phyloP scores from a whole-genome alignment of 345 rosid species.

The Odontarrhena argentea region DNA sequence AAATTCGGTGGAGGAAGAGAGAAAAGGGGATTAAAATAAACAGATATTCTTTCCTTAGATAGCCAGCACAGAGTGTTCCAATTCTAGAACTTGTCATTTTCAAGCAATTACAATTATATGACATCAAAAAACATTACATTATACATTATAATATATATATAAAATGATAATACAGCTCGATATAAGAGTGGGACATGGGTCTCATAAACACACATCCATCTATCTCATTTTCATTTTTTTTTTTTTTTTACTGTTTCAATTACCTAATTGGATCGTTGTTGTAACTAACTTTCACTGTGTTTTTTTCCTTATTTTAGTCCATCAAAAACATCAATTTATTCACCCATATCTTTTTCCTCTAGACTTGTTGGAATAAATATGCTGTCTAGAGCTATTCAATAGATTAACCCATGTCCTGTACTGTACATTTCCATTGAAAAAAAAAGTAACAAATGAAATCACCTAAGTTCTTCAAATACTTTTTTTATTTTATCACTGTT shows the following conservation, averaged over 20 bases:
- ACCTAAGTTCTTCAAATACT: too few species aligned
- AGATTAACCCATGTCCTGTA: too few species aligned
- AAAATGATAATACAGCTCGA: constrained; percentile 34
- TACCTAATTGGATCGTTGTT: neutral
- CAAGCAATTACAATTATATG: constrained; percentile 26
- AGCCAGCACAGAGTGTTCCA: constrained; percentile 44
- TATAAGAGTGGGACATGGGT: constrained; percentile 26
- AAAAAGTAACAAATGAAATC: too few species aligned
- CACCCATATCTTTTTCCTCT: neutral
- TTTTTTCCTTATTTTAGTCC: neutral
- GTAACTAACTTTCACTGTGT: constrained; percentile 29
- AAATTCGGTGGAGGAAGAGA: too few species aligned
- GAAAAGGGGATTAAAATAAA: constrained; percentile 30
- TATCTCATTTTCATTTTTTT: constrained; percentile 10
- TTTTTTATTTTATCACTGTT: too few species aligned
- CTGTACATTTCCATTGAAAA: too few species aligned
- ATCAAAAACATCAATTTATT: neutral
- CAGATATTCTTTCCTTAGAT: constrained; percentile 40
- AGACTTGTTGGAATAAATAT: too few species aligned
- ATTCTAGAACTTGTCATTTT: constrained; percentile 40
- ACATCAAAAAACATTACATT: neutral
- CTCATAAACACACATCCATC: constrained; percentile 13
- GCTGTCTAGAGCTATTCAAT: too few species aligned
- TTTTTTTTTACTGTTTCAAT: constrained; percentile 22
- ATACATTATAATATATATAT: neutral